These are phyloP conservation scores for Globisporangium radiosum DNA, from an alignment of 352 stramenopile species.

Conservation along the genomic window DNA sequence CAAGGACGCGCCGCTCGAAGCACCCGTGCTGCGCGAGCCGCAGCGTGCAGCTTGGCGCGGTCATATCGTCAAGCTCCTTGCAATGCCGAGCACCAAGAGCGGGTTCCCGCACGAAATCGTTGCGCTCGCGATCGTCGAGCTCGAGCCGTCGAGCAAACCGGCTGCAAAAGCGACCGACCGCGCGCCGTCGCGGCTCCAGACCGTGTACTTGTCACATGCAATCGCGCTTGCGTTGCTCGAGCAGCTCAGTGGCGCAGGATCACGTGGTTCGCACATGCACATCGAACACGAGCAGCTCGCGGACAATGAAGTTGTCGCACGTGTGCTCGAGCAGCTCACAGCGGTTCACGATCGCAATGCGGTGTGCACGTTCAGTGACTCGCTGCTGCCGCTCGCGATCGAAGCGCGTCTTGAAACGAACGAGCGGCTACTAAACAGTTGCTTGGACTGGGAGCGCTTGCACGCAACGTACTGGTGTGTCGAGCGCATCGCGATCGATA, in stretches of 20 bases:
- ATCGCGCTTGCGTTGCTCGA: slow-evolving; percentile 16
- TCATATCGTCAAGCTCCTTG: slow-evolving; percentile 28
- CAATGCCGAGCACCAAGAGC: slow-evolving; percentile 12
- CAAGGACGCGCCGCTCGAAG: slow-evolving; percentile 7
- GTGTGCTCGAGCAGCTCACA: neutral
- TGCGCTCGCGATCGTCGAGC: slow-evolving; percentile 29
- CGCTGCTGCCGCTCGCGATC: slow-evolving; percentile 18
- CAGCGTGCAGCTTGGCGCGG: slow-evolving; percentile 21
- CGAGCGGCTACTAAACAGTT: slow-evolving; percentile 51
- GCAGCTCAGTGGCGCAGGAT: neutral
- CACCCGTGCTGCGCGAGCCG: slow-evolving; percentile 6
- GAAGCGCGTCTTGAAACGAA: slow-evolving; percentile 34
- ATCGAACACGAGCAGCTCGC: neutral
- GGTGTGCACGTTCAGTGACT: neutral
- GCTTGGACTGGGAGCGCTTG: slow-evolving; percentile 46
- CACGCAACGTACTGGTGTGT: slow-evolving; percentile 38
- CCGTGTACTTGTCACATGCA: slow-evolving; percentile 33
- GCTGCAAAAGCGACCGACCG: slow-evolving; percentile 5
- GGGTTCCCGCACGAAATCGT: slow-evolving; percentile 22
- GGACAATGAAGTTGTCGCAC: slow-evolving; percentile 1
- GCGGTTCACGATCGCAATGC: neutral
- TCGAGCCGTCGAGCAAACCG: slow-evolving; percentile 1
- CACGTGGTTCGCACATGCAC: neutral
- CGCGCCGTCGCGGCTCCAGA: slow-evolving; percentile 12
- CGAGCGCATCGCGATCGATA: slow-evolving; percentile 5